Evolutionary conservation across 441 rosid genomes (phyloP).

Genomic region (Sinapis alba): DNA sequence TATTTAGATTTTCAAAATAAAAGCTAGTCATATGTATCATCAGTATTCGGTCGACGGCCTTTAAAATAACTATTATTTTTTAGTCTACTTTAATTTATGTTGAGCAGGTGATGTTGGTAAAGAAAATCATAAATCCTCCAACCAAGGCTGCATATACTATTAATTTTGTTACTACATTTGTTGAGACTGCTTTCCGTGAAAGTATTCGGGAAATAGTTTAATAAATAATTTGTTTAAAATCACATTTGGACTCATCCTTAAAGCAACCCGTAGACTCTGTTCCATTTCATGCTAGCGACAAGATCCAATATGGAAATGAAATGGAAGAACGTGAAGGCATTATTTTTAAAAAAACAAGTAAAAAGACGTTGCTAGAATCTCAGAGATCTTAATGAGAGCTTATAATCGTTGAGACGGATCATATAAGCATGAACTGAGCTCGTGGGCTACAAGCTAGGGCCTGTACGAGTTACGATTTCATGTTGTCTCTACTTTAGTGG

Average conservation of each 20-base stretch:
- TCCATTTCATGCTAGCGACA: neutral
- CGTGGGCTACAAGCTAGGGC: too few species aligned
- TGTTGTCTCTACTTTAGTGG: neutral
- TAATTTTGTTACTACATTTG: neutral
- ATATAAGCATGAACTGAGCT: neutral
- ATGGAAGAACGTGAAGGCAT: neutral
- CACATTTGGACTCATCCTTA: neutral
- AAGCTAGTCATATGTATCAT: neutral
- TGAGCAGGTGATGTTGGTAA: neutral
- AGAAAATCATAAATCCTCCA: neutral
- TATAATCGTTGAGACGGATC: neutral
- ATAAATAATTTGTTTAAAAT: neutral
- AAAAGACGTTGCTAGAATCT: neutral
- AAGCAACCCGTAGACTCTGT: neutral
- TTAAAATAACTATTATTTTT: neutral
- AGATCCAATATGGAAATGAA: neutral
- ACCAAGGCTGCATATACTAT: neutral
- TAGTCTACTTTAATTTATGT: neutral
- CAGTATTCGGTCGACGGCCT: conserved; percentile 1
- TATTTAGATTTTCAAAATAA: neutral
- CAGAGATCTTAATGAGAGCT: neutral
- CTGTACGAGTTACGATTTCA: neutral
- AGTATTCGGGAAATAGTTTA: neutral
- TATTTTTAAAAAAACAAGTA: neutral
- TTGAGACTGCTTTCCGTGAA: neutral